phyloP scores from a whole-genome alignment of 2,329 filamentous ascomycete species.

The Sclerotinia trifoliorum region DNA sequence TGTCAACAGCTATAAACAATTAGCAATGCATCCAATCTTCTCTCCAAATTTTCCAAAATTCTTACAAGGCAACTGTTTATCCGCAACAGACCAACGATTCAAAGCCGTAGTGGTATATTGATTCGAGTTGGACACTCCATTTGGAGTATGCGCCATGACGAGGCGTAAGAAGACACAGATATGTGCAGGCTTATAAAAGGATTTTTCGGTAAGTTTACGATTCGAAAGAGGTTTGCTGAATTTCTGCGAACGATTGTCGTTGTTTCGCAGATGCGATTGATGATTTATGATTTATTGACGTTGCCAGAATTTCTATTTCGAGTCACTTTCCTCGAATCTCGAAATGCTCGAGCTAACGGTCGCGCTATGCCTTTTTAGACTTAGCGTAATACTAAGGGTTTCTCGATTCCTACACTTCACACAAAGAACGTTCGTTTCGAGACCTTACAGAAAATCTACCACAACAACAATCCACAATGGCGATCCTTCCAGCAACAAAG shows the following conservation, averaged over 20 bases:
- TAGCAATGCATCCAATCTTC: constrained; percentile 20
- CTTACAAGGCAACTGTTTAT: constrained; percentile 67
- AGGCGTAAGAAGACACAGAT: constrained; percentile 23
- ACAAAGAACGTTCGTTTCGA: no score
- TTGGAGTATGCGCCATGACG: constrained; percentile 27
- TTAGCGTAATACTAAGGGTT: not conserved
- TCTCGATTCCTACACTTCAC: not conserved
- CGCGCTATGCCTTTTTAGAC: not conserved
- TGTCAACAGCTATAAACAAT: constrained; percentile 52
- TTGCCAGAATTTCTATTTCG: not conserved
- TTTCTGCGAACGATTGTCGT: not conserved
- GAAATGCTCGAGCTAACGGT: not conserved
- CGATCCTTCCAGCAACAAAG: not conserved
- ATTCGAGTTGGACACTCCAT: constrained; percentile 25
- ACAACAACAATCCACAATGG: not conserved
- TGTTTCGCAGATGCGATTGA: constrained; percentile 1
- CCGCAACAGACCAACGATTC: constrained; percentile 79
- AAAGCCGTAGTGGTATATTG: constrained; percentile 67
- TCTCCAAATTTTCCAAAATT: not conserved
- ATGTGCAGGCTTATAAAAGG: constrained; percentile 8
- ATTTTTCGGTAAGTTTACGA: no score
- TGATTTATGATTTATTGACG: not conserved
- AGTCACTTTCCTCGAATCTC: constrained; percentile 9
- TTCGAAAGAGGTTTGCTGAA: no score
- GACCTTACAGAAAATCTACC: not conserved